Base-by-base conservation (phyloP, 345 rosid species). In the Isatis tinctoria region DNA sequence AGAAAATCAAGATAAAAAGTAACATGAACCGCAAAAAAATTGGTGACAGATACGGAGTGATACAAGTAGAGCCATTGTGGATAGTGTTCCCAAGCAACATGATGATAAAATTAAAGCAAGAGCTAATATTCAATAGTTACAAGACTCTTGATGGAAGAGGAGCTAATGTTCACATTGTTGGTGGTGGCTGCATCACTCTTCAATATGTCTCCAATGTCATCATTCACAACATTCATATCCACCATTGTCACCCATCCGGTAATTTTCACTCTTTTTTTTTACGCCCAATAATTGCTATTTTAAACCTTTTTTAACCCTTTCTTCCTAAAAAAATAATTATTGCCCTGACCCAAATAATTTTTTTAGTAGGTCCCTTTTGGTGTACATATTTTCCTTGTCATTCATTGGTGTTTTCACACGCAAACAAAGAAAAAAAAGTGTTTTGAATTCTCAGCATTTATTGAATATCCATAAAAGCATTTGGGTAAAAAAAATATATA, bases 101-200 rank as follows among this genome's bases (percentile, higher is more conserved):
- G 99, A 85, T 83, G 65, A 92, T 95, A 17, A 88, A 80, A 78
- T 78, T 95, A 10, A 82, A 85, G 32, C 88, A 95, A 70, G 99
- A 95, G 73, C 84, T 95, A 57, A 92, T 95, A 40, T 95, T 95
- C 78, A 95, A 92, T 56, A 95, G 97, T 85, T 92, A 79, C 82
- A 95, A 95, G 82, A 91, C 99, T 9, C 78, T 95, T 27, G 99
- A 95, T 67, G 99, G 97, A 1, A 93, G 97, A 26, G 99, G 99
- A 45, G 97, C 97, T 8, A 90, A 88, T 72, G 97, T 95, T 10
- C 99, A 92, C 58, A 92, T 95, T 37, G 73, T 70, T 5, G 99
- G 99, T 2, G 99, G 99, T 48, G 99, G 99, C 3, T 95, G 99
- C 88, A 84, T 95, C 41, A 95, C 99, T 30, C 70, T 95, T 78